Percentiles rank a stretch among this genome's conserved stretches.
Conservation (phyloP, 2,329 filamentous ascomycete species). For the Fusarium kyushuense region DNA sequence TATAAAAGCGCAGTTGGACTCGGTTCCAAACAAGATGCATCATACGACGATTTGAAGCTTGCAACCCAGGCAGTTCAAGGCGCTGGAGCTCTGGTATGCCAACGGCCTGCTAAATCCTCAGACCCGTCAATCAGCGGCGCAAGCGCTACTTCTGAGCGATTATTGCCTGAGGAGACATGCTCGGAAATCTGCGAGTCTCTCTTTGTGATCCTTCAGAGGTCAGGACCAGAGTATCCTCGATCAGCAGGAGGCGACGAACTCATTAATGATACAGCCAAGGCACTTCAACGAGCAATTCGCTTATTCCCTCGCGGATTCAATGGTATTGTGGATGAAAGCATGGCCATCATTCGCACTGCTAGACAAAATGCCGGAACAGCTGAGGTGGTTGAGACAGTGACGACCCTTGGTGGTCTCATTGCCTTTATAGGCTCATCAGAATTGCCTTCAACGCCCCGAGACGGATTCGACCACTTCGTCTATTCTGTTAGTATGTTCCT, state of each 20-base stretch:
- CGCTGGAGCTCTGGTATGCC: constrained; percentile 59
- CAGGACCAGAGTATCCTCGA: constrained; percentile 38
- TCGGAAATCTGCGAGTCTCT: constrained; percentile 55
- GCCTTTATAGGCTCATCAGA: constrained; percentile 64
- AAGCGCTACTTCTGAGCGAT: constrained; percentile 35
- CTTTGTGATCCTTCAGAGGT: constrained; percentile 49
- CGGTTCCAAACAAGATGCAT: constrained; percentile 45
- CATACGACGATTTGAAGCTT: constrained; percentile 56
- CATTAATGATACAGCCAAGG: constrained; percentile 57
- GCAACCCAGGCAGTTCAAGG: constrained; percentile 61
- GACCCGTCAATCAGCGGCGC: constrained; percentile 1
- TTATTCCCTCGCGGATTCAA: constrained; percentile 54
- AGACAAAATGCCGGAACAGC: constrained; percentile 34
- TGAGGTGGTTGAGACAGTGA: constrained; percentile 48
- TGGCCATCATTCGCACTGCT: constrained; percentile 45
- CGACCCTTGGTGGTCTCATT: constrained; percentile 58
- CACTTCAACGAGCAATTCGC: constrained; percentile 56
- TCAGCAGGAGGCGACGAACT: constrained; percentile 52
- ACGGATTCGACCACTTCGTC: constrained; percentile 57
- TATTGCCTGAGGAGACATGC: constrained; percentile 54
- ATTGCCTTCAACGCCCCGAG: constrained; percentile 45
- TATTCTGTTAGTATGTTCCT: constrained; percentile 54
- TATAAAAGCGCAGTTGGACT: constrained; percentile 55
- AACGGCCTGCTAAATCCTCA: constrained; percentile 49
- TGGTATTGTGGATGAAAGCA: constrained; percentile 49